Base-by-base conservation (phyloP, 148 eudicot genomes). In the Rhododendron griersonianum region DNA sequence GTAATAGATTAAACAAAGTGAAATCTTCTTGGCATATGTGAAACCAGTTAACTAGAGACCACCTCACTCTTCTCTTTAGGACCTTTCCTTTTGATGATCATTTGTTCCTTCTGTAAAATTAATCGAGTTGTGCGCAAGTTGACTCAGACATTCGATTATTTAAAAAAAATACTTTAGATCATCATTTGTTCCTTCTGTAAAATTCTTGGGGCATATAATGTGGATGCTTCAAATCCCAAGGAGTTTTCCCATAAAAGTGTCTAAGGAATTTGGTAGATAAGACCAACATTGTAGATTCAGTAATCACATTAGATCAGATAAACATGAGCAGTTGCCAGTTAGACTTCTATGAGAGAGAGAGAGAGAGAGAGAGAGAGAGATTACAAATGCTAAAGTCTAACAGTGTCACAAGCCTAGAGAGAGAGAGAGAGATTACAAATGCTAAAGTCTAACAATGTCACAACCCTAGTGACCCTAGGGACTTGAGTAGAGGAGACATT, bases 321-420 rank as follows among this genome's bases (percentile, higher is more conserved):
- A 4, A 18, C 48, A 75, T 75, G 25, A 39, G 79, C 39, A 21
- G 74, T 0, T 11, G 19, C 61, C 50, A 28, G 77, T 82, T 59
- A 59, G 86, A 83, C 48, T 85, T n/a, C 2, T 53, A 44, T 13
- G 59, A 37, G 74, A 1, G 16, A 7, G 50, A 57, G 37, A 59
- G 67, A 50, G 51, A 81, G 87, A 81, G 80, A 69, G 59, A 80
- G 50, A 75, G 67, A 75, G 50, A 85, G 78, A 30, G 76, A 81
- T 87, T 41, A 90, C 90, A 90, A 89, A 76, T 86, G 82, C 89
- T 87, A 89, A 84, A 23, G 45, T 87, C 73, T 63, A 88, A 87
- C 35, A 33, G 35, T 33, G 35, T 33, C 35, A 33, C 35, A 33
- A 33, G 35, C 35, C 35, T 33, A 33, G 35, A 33, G 81, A 14